Evolutionary conservation across 2,329 filamentous ascomycete genomes (phyloP), one percentile per base, ranked within the genome.

Genomic region (Cladophialophora psammophila): DNA sequence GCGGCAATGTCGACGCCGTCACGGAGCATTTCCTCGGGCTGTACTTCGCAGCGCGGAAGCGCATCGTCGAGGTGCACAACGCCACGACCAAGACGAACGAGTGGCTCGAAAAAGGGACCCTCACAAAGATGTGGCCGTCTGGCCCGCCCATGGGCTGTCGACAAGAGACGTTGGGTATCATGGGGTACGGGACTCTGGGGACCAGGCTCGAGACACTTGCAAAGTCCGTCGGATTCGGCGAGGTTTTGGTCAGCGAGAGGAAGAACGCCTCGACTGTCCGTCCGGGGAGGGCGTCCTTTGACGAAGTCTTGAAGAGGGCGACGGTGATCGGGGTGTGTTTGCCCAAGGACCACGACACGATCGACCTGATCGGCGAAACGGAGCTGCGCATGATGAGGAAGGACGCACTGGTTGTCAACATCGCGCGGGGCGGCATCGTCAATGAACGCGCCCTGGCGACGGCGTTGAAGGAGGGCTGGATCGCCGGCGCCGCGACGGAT

Each of bases 121-220:
- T 81, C 68, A 77, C 80, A 9, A 71, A 69, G 36, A 66, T 73
- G 64, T 66, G 69, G 74, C 42, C 72, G 61, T 42, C 65, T 71
- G 55, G 74, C 71, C 78, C 80, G 31, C 82, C 82, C 50, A 70
- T 83, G 69, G 82, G 80, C 0, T 83, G 80, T 72, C 73, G 76
- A 20, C 83, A 85, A 64, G 84, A 86, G 74, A 78, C 80, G 2
- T 72, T 84, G 69, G 83, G 82, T 1, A 78, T 86, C 63, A 74
- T 86, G 60, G 83, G 84, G 0, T 84, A 85, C 73, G 84, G 84
- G 1, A 76, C 77, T 15, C 74, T 85, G 38, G 83, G 83, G 74
- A 82, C 81, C 68, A 75, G 79, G 26, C 80, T 85, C 48, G 82
- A 80, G 53, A 74, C 72, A 38, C 73, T 85, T n/a, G 81, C 78